phyloP scores from a whole-genome alignment of 345 rosid genomes.

The Gossypioides kirkii region DNA sequence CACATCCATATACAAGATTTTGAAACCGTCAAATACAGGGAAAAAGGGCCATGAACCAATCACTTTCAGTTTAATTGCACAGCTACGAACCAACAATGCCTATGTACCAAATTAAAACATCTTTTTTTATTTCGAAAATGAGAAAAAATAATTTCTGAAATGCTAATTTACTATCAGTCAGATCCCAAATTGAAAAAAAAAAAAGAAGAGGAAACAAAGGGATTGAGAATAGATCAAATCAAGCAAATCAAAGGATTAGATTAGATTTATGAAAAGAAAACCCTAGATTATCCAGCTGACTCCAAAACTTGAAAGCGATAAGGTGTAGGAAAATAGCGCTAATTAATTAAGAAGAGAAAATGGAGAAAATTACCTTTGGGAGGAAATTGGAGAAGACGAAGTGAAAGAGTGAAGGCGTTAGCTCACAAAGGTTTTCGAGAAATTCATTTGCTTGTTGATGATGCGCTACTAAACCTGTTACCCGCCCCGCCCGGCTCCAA shows the following conservation, averaged over 20 bases:
- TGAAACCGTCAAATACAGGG: not conserved
- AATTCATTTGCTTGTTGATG: not conserved
- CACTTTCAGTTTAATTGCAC: not conserved
- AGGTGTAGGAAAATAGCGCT: not conserved
- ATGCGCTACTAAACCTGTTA: not conserved
- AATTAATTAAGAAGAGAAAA: not conserved
- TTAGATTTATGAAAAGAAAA: slow-evolving; percentile 6
- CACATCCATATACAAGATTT: not conserved
- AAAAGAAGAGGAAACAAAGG: not conserved
- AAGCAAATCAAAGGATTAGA: not conserved
- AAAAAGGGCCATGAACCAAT: not conserved
- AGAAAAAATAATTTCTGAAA: not conserved
- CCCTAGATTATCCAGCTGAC: slow-evolving; percentile 5
- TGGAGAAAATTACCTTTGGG: not conserved
- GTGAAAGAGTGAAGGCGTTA: not conserved
- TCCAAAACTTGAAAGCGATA: not conserved
- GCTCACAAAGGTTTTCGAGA: not conserved
- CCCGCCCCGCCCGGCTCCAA: not conserved
- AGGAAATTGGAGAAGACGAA: not conserved
- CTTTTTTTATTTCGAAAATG: not conserved
- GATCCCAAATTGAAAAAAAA: not conserved
- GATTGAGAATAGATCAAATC: not conserved
- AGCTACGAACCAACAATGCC: not conserved
- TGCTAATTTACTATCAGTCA: not conserved
- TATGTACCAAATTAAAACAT: not conserved